Conservation (phyloP, 78 protist genomes). For the Protostelium mycophagum region DNA sequence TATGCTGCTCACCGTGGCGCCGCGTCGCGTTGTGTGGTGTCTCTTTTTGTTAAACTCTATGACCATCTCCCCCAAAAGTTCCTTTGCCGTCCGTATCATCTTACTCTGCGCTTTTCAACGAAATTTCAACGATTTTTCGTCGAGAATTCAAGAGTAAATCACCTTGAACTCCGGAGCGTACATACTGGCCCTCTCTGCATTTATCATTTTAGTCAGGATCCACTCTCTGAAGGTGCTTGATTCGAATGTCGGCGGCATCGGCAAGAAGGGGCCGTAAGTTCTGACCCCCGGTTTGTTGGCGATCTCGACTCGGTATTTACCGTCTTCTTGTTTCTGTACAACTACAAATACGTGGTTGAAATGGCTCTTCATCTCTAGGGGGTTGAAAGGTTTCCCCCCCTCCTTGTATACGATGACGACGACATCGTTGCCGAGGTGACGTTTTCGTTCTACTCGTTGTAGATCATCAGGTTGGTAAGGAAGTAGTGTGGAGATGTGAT, state of each 20-base stretch:
- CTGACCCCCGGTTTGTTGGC: background rate
- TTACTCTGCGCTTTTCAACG: background rate
- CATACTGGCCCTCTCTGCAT: background rate
- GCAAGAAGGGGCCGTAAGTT: background rate
- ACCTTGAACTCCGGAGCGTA: background rate
- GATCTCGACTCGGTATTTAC: background rate
- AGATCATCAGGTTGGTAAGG: slow-evolving; percentile 27
- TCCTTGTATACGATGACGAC: slow-evolving; percentile 63
- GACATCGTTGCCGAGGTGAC: slow-evolving; percentile 75
- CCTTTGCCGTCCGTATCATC: background rate
- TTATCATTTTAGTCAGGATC: background rate
- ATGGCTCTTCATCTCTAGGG: slow-evolving; percentile 44
- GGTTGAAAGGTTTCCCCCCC: slow-evolving; percentile 29
- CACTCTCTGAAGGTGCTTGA: background rate
- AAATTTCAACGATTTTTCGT: background rate
- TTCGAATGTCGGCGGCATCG: background rate
- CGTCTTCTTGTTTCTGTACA: slow-evolving; percentile 15
- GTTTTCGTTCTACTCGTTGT: slow-evolving; percentile 68
- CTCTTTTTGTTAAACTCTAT: background rate
- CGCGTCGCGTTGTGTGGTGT: background rate
- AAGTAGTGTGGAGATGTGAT: slow-evolving; percentile 64
- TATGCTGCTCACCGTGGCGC: background rate
- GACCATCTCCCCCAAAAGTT: background rate
- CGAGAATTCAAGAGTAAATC: too few species aligned
- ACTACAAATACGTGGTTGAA: slow-evolving; percentile 65